Percentiles rank a stretch among this genome's conserved stretches.
Conservation (phyloP, 2,329 filamentous ascomycete genomes). For the Seiridium unicorne region DNA sequence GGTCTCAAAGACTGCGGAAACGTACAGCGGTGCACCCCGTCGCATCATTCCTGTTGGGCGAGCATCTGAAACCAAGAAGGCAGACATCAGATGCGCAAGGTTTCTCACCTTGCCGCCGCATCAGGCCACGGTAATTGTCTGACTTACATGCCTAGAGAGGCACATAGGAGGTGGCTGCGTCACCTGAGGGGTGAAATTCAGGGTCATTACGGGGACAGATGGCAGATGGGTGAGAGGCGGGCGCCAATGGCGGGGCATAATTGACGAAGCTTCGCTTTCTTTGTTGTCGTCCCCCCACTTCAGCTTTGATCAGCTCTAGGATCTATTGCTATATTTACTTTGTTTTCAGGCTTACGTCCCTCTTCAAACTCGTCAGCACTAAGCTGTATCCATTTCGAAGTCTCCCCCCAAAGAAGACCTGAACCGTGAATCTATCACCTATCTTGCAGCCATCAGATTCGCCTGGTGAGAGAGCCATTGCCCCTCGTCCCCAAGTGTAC, state of each 20-base stretch:
- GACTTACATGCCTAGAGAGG: not conserved
- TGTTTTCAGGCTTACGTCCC: slow-evolving; percentile 2
- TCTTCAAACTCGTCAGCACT: slow-evolving; percentile 3
- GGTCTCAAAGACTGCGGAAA: not conserved
- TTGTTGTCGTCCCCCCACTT: not conserved
- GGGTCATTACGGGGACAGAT: not conserved
- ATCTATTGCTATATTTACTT: slow-evolving; percentile 7
- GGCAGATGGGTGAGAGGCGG: not conserved
- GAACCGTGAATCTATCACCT: too few relatives aligned
- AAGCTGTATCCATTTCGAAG: not conserved
- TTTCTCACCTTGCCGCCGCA: too few relatives aligned
- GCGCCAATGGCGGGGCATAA: slow-evolving; percentile 6
- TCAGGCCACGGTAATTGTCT: too few relatives aligned
- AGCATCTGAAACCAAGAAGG: not conserved
- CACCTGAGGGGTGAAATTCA: slow-evolving; percentile 7
- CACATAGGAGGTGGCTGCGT: slow-evolving; percentile 9
- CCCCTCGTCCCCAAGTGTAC: not conserved
- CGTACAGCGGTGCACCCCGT: not conserved
- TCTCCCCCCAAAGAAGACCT: not conserved
- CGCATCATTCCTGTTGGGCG: not conserved
- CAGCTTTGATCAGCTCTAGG: slow-evolving; percentile 5
- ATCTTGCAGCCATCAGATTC: too few relatives aligned
- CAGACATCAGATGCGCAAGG: too few relatives aligned
- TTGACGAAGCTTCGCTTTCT: slow-evolving; percentile 5
- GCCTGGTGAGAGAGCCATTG: not conserved